These are phyloP conservation scores for Alternaria sp. DNA, from an alignment of 2,329 filamentous ascomycete genomes.

Conservation along the genomic window DNA sequence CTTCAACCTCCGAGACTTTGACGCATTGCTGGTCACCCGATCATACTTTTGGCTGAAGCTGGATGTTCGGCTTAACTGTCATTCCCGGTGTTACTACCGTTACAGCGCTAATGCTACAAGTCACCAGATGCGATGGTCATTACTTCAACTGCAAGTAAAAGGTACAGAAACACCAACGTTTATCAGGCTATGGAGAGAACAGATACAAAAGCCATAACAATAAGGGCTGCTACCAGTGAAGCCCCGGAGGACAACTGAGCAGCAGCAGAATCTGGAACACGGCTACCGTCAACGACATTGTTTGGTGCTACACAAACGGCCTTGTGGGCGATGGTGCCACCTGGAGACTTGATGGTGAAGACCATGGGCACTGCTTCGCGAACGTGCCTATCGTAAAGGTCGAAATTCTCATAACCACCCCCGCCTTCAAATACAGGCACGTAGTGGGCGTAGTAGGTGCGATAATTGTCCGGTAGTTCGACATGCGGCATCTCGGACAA, in stretches of 20 bases:
- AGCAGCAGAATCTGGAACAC: neutral
- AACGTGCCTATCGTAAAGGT: neutral
- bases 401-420: neutral
- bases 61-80: neutral
- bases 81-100: neutral
- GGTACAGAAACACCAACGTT: accelerated
- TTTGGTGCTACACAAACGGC: neutral
- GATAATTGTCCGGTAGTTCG: neutral
- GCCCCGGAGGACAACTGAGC: neutral
- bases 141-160: neutral
- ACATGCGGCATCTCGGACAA: neutral
- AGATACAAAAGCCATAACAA: neutral
- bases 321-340: neutral
- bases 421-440: neutral
- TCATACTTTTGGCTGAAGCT: neutral
- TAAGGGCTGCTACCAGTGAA: neutral
- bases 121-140: neutral
- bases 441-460: neutral
- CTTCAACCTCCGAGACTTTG: neutral
- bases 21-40: neutral
- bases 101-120: neutral
- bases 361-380: neutral
- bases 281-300: neutral
- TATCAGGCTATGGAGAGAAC: neutral
- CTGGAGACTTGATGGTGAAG: neutral